Base-by-base conservation (phyloP, 306 rosid genomes). In the Malus sieversii region DNA sequence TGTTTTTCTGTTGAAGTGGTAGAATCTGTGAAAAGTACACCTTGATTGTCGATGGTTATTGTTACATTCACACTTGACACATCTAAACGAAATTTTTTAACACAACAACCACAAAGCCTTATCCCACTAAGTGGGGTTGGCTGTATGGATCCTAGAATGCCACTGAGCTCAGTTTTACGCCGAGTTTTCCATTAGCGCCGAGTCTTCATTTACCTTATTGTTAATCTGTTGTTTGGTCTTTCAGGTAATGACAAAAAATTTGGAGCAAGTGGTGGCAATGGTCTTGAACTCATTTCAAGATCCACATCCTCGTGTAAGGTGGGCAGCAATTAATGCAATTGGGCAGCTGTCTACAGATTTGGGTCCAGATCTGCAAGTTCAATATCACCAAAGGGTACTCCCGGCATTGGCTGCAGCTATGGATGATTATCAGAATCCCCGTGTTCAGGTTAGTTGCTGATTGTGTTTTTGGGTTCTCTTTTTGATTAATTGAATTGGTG, bases 181-280 rank as follows among this genome's bases (percentile, higher is more conserved):
- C 0, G 40, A 35, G 40, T 35, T 35, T 35, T 35, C 40, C 40
- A 35, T 7, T 35, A 35, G 40, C 0, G 9, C 40, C 2, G 2
- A 7, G 40, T 35, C 40, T 35, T 35, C 38, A 11, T 68, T 8
- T 33, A 51, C 52, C 25, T 63, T 77, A 51, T 62, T 77, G 65
- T 53, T n/a, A 19, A 23, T 66, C 19, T 15, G 48, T 38, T 78
- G 60, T 25, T 52, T 76, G n/a, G 33, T 65, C 35, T 18, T 46
- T 30, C 85, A 96, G 99, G 99, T 96, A 35, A 96, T 96, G 99
- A 66, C 88, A 25, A 96, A 96, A 82, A 96, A 57, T 75, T 85
- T 96, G 90, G 99, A 96, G 79, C 99, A 90, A 83, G 98, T 96
- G 74, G 96, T 96, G 81, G 97, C 98, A 66, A 96, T 96, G 99